Conservation (phyloP, 139 green algal genomes). For the Parachlorella kessleri region DNA sequence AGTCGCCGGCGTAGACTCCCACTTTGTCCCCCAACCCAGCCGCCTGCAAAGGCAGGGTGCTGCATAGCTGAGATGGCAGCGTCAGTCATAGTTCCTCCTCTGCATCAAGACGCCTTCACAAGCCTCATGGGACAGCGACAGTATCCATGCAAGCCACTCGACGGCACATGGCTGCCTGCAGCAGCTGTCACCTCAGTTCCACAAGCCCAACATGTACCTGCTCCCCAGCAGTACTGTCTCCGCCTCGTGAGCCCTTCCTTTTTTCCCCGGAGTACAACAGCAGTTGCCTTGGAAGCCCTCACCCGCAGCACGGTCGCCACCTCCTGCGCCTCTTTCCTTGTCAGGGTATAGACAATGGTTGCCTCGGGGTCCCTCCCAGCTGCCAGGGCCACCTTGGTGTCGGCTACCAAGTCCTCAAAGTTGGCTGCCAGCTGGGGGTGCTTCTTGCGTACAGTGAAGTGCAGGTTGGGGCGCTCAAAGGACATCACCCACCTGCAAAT, state of each 20-base stretch:
- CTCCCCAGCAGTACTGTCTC: too few relatives aligned
- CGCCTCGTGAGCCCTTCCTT: too few relatives aligned
- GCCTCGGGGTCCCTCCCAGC: constrained; percentile 8
- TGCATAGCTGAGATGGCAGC: too few relatives aligned
- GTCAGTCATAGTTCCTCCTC: too few relatives aligned
- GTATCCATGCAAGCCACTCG: too few relatives aligned
- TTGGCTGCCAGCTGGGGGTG: background rate
- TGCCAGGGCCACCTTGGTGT: background rate
- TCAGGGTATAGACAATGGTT: constrained; percentile 65
- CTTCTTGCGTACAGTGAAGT: constrained; percentile 47
- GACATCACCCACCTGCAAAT: constrained; percentile 44
- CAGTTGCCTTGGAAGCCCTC: too few relatives aligned
- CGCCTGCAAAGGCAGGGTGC: background rate
- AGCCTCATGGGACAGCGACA: too few relatives aligned
- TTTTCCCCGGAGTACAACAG: too few relatives aligned
- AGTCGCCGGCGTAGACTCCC: constrained; percentile 54
- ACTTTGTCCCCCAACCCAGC: constrained; percentile 7
- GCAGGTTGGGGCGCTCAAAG: constrained; percentile 68
- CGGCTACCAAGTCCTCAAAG: constrained; percentile 20
- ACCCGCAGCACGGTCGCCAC: constrained; percentile 24
- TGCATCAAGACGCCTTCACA: too few relatives aligned
- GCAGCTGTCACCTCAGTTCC: too few relatives aligned
- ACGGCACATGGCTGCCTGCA: too few relatives aligned
- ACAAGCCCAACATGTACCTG: too few relatives aligned
- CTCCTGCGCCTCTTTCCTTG: constrained; percentile 28